A percentile compares a stretch with the other conserved stretches of the same genome.
Evolutionary conservation across 192 early-diverging fungal genomes (phyloP).

Genomic region (Spizellomyces sp.): DNA sequence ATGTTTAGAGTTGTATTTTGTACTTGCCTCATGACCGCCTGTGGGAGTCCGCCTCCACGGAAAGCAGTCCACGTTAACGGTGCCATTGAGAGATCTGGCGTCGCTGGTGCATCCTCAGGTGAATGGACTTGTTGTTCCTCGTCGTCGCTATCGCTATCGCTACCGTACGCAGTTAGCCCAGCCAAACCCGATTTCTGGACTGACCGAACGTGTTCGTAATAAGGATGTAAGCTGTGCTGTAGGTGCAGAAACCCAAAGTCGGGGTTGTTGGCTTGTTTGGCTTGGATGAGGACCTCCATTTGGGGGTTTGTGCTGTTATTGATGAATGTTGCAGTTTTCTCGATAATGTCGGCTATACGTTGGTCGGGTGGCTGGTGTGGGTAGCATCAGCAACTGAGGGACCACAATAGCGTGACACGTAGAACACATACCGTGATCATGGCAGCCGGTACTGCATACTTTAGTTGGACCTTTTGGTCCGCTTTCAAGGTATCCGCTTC

Average conservation of each 20-base stretch:
- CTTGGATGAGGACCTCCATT: slow-evolving; percentile 74
- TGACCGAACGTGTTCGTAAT: slow-evolving; percentile 69
- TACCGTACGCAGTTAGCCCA: slow-evolving; percentile 56
- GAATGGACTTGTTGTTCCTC: neutral
- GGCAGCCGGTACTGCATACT: neutral
- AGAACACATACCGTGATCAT: neutral
- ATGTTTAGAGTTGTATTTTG: too few relatives aligned
- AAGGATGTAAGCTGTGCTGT: slow-evolving; percentile 60
- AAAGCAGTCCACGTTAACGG: too few relatives aligned
- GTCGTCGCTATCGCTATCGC: neutral
- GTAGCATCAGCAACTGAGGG: neutral
- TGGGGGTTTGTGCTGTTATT: slow-evolving; percentile 54
- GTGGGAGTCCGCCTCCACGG: too few relatives aligned
- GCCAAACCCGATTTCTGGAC: slow-evolving; percentile 64
- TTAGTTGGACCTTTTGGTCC: neutral
- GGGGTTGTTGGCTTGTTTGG: slow-evolving; percentile 71
- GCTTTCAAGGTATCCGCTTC: too few relatives aligned
- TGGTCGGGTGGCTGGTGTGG: slow-evolving; percentile 1
- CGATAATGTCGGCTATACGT: slow-evolving; percentile 67
- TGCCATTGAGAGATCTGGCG: too few relatives aligned
- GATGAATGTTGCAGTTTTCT: slow-evolving; percentile 71
- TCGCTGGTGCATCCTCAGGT: too few relatives aligned
- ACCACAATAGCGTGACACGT: neutral
- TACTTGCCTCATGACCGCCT: too few relatives aligned
- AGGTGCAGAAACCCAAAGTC: slow-evolving; percentile 72